Evolutionary conservation across 202 grass and related monocot species (phyloP), one percentile per base, ranked within the genome.

Genomic region (Setaria viridis): DNA sequence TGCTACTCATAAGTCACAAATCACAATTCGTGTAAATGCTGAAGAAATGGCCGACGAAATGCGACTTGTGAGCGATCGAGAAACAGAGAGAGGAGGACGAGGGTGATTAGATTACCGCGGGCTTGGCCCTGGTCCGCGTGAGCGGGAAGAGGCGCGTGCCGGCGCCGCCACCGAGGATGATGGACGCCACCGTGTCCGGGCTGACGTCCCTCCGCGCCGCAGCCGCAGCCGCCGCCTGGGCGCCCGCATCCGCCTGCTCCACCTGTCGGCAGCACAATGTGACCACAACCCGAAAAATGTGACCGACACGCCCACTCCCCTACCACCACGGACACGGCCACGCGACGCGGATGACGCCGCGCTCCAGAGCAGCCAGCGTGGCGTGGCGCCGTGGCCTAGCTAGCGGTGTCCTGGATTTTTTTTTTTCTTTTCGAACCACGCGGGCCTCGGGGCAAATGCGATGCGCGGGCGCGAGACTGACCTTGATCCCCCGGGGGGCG

Each of bases 71-170:
- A 49, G 70, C 13, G 29, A 41, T 5, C 4, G 20, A 41, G 60
- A 56, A 17, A 11, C 7, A 39, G 32, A 12, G 7, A 60, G 7
- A 30, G 34, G 20, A 19, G 16, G 17, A 33, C 6, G 13, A 6
- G 37, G 14, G 35, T 9, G 11, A 43, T 90, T 88, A 94, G 11
- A 43, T 90, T 90, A 94, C 90, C 67, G 93, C 93, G 29, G 93
- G 93, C 89, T 94, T 94, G n/a, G 93, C 93, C 74, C 93, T 86
- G 66, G 86, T 94, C 45, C 70, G 82, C n/a, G 93, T 94, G 77
- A 94, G 93, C 68, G 93, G 93, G 54, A 94, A 94, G 46, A 94
- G 93, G 6, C 93, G 93, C 65, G 93, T 86, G 21, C 93, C 90
- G 11, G 87, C 93, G 34, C 93, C 93, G 19, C 93, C 93, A 9